Evolutionary conservation across 805 yeast genomes (phyloP).

Genomic region (Pichia occidentalis): DNA sequence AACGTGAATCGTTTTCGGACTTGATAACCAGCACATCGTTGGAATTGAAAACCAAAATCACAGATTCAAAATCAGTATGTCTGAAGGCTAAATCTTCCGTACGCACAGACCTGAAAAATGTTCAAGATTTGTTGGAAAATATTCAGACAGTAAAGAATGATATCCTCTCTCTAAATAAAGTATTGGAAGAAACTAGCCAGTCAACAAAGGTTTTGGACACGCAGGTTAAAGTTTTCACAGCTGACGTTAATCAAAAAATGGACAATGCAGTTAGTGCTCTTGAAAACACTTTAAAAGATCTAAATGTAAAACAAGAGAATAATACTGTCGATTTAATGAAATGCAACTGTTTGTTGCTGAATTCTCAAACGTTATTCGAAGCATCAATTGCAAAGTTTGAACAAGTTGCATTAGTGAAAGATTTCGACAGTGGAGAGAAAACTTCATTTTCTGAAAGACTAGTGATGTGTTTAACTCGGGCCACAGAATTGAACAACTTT

Average conservation of each 20-base stretch:
- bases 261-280: neutral
- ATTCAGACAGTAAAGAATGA: neutral
- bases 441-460: conserved; percentile 12
- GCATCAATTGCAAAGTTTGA: conserved; percentile 26
- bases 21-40: conserved; percentile 5
- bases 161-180: neutral
- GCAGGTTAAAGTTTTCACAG: conserved; percentile 1
- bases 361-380: conserved; percentile 25
- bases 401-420: conserved; percentile 11
- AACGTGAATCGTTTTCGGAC: conserved; percentile 2
- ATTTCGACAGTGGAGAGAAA: neutral
- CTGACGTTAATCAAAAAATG: conserved; percentile 1
- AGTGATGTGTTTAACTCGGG: conserved; percentile 16
- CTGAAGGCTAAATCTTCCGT: conserved; percentile 4
- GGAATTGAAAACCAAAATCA: conserved; percentile 7
- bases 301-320: conserved; percentile 12
- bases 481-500: conserved; percentile 14
- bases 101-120: conserved; percentile 5
- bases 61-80: conserved; percentile 5
- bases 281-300: conserved; percentile 6
- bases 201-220: neutral
- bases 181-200: neutral
- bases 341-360: conserved; percentile 21
- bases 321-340: conserved; percentile 23
- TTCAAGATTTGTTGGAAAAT: neutral